Evolutionary conservation across 1,284 basidiomycete species (phyloP).

Genomic region (Phellinidium pouzarii): DNA sequence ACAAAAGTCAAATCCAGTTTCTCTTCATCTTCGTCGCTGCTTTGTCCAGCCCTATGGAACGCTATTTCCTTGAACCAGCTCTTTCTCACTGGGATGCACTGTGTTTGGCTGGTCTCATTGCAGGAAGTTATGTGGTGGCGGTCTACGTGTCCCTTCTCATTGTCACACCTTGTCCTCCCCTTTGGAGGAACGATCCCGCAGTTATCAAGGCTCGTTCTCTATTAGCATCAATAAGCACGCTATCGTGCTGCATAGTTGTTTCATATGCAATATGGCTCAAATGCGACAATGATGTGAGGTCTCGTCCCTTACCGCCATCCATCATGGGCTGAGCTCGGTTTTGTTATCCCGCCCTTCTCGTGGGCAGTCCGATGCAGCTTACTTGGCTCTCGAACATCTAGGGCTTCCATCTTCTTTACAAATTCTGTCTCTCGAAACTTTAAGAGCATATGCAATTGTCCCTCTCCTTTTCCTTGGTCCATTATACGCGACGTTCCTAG

Average conservation of each 20-base stretch:
- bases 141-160: constrained; percentile 15
- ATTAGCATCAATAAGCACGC: constrained; percentile 52
- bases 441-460: constrained; percentile 61
- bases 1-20: neutral
- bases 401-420: constrained; percentile 25
- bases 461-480: constrained; percentile 83
- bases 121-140: constrained; percentile 12
- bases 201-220: constrained; percentile 65
- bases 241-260: constrained; percentile 43
- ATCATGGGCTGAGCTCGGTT: neutral
- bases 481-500: constrained; percentile 59
- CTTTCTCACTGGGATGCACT: neutral
- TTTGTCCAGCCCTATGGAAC: neutral
- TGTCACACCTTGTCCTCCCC: constrained; percentile 8
- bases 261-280: constrained; percentile 32
- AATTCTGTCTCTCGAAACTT: constrained; percentile 22
- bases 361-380: constrained; percentile 4
- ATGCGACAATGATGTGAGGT: constrained; percentile 28
- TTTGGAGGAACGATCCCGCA: constrained; percentile 64
- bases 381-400: constrained; percentile 25
- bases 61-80: neutral
- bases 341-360: constrained; percentile 19
- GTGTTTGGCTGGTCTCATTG: constrained; percentile 6
- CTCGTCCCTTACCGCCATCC: constrained; percentile 5
- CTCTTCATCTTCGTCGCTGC: neutral